phyloP scores from a whole-genome alignment of 139 green algal species.

The Gonium pectorale region DNA sequence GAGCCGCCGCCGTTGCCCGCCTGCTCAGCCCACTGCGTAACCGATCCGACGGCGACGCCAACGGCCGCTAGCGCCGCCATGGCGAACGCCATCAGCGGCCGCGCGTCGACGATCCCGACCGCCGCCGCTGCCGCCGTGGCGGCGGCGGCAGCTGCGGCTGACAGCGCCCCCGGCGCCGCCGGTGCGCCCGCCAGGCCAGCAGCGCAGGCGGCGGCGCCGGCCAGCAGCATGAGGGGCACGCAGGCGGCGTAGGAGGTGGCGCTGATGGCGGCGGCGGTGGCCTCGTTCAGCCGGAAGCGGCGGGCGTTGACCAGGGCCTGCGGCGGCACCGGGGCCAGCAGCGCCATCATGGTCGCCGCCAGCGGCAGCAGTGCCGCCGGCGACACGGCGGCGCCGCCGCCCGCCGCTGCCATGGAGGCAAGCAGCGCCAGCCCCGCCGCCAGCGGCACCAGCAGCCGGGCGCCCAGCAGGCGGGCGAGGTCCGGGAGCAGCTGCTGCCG shows the following conservation, averaged over 20 bases:
- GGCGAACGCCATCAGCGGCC: background rate
- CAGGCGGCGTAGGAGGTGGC: slow-evolving; percentile 15
- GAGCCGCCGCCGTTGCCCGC: background rate
- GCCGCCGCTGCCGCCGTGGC: background rate
- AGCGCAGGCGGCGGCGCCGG: background rate
- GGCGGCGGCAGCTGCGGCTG: background rate
- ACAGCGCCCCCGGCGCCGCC: background rate
- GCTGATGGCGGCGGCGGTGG: slow-evolving; percentile 27
- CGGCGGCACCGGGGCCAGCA: slow-evolving; percentile 40
- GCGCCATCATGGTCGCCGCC: slow-evolving; percentile 11
- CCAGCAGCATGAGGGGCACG: slow-evolving; percentile 35
- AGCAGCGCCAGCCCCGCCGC: slow-evolving; percentile 28
- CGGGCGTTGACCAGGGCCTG: slow-evolving; percentile 46
- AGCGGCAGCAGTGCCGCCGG: slow-evolving; percentile 29
- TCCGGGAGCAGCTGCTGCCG: slow-evolving; percentile 41
- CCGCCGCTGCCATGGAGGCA: background rate
- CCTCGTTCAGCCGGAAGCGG: slow-evolving; percentile 63
- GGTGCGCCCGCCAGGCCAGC: slow-evolving; percentile 17
- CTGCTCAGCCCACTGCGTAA: background rate
- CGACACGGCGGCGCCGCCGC: background rate
- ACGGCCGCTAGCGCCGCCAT: background rate
- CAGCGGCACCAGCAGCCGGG: slow-evolving; percentile 51
- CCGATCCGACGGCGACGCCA: background rate
- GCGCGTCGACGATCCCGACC: background rate
- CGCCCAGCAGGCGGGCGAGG: slow-evolving; percentile 21